A percentile compares a stretch with the other conserved stretches of the same genome.
These are phyloP conservation scores for Penicillium verhagenii DNA, from an alignment of 495 filamentous ascomycete species.

Conservation along the genomic window DNA sequence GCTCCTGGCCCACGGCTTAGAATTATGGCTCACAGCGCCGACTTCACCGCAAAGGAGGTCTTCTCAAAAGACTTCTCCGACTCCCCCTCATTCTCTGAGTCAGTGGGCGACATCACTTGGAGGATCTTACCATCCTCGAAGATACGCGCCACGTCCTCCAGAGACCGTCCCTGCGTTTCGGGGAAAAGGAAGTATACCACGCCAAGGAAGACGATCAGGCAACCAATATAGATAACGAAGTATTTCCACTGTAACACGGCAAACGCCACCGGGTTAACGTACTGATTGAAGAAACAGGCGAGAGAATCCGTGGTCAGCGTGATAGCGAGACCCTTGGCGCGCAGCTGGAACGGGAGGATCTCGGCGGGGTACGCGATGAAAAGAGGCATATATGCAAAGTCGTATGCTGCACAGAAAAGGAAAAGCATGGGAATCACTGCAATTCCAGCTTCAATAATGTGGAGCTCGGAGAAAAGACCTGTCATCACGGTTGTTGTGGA, in stretches of 20 bases:
- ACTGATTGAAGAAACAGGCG: conserved; percentile 57
- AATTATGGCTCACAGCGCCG: not conserved
- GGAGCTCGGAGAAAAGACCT: conserved; percentile 49
- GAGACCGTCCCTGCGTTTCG: conserved; percentile 52
- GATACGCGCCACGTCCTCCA: conserved; percentile 8
- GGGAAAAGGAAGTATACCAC: conserved; percentile 67
- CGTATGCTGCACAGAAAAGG: conserved; percentile 56
- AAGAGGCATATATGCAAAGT: conserved; percentile 60
- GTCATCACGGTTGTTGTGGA: conserved; percentile 53
- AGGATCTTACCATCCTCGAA: conserved; percentile 1
- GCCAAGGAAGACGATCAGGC: conserved; percentile 52
- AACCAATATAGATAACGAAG: conserved; percentile 59
- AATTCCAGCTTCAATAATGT: conserved; percentile 46
- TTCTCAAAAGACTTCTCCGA: not conserved
- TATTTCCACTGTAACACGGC: conserved; percentile 52
- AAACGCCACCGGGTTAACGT: conserved; percentile 60
- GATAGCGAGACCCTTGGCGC: conserved; percentile 69
- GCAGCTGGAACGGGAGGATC: conserved; percentile 65
- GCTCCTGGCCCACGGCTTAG: too few relatives aligned
- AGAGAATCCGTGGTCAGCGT: conserved; percentile 58
- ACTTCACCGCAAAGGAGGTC: not conserved
- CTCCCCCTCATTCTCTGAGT: not conserved
- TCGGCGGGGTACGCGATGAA: conserved; percentile 65
- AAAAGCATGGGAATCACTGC: conserved; percentile 60
- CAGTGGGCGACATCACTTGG: not conserved